Evolutionary conservation across 306 rosid species (phyloP).

Genomic region (Corylus avellana): DNA sequence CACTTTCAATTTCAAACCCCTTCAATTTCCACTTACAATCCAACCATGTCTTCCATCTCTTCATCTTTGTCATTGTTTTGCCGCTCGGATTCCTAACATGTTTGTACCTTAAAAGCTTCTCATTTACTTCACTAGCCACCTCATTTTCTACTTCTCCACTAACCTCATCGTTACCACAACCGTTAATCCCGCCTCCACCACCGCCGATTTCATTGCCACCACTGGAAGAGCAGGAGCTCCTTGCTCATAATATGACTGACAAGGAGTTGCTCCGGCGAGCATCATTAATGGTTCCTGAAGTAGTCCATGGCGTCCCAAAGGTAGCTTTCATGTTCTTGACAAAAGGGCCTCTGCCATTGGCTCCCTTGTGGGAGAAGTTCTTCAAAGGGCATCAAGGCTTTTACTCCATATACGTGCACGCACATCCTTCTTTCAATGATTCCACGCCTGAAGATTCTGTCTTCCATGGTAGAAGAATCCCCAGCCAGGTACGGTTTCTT

Average conservation of each 20-base stretch:
- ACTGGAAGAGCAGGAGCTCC: constrained; percentile 18
- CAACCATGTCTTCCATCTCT: constrained; percentile 26
- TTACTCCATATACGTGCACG: constrained; percentile 58
- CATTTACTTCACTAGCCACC: constrained; percentile 25
- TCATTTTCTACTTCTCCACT: background rate
- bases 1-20: background rate
- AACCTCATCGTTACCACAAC: background rate
- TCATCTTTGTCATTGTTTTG: constrained; percentile 43
- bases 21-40: constrained; percentile 9
- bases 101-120: constrained; percentile 33
- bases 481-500: constrained; percentile 45
- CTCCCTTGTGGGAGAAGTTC: constrained; percentile 57
- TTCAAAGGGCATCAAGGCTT: constrained; percentile 46
- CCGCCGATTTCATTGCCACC: background rate
- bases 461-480: constrained; percentile 59
- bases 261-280: constrained; percentile 54
- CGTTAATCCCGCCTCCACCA: background rate
- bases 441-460: constrained; percentile 45
- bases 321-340: constrained; percentile 73
- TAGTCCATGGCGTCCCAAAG: constrained; percentile 30
- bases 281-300: constrained; percentile 25
- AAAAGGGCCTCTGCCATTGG: constrained; percentile 47
- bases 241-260: constrained; percentile 60
- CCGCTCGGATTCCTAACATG: constrained; percentile 42
- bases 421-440: constrained; percentile 53